Conservation (phyloP, 257 asterid genomes). For the Lycium ferocissimum region DNA sequence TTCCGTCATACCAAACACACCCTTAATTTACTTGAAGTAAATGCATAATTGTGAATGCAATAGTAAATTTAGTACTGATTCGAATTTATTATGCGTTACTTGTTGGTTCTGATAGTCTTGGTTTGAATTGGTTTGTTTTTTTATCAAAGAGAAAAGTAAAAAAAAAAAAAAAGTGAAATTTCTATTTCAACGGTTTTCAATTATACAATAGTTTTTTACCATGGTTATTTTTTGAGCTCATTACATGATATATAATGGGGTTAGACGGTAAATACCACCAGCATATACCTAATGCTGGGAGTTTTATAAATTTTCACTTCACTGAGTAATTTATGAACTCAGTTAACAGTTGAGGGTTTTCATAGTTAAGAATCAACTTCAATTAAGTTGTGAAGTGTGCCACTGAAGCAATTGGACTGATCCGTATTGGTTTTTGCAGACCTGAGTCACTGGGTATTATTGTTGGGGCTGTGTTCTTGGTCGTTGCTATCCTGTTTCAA, state of each 20-base stretch:
- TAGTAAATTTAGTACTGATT: neutral
- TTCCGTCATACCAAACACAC: no score
- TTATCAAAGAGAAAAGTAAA: neutral
- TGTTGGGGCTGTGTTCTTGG: constrained; percentile 80
- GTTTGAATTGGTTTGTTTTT: neutral
- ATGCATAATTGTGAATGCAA: neutral
- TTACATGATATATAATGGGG: neutral
- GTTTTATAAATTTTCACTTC: neutral
- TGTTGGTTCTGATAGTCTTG: neutral
- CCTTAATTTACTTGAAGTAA: neutral
- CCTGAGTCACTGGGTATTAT: constrained; percentile 96
- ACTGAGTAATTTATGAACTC: neutral
- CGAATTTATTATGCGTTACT: neutral
- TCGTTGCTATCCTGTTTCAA: constrained; percentile 80
- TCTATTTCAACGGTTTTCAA: neutral
- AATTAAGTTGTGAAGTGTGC: neutral
- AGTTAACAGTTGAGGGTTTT: neutral
- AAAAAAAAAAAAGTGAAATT: neutral
- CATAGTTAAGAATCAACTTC: neutral
- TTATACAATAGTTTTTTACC: neutral
- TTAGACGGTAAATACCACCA: neutral
- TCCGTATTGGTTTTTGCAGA: constrained; percentile 51
- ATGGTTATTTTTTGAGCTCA: neutral
- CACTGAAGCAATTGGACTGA: constrained; percentile 15
- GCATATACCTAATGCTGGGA: neutral